A percentile compares a stretch with the other conserved stretches of the same genome.
phyloP scores from a whole-genome alignment of 2,329 filamentous ascomycete species.

The Teratosphaeriaceae sp. region DNA sequence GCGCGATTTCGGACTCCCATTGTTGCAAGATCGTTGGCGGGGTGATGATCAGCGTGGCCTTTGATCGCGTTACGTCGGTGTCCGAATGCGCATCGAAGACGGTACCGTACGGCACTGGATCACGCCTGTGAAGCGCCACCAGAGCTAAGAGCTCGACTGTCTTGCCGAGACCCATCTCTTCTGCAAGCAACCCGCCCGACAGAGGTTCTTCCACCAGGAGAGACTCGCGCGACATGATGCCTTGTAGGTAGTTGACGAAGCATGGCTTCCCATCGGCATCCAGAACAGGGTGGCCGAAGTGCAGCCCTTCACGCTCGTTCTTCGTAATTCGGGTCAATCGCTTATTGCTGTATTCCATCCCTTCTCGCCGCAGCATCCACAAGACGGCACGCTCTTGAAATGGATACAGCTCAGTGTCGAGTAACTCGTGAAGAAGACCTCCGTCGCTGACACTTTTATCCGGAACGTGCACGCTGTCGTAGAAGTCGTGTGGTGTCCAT shows the following conservation, averaged over 20 bases:
- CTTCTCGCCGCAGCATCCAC: slow-evolving; percentile 65
- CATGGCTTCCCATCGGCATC: slow-evolving; percentile 45
- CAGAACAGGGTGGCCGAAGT: slow-evolving; percentile 18
- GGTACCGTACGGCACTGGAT: slow-evolving; percentile 20
- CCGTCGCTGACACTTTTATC: slow-evolving; percentile 29
- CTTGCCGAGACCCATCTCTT: slow-evolving; percentile 81
- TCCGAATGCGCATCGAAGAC: slow-evolving; percentile 34
- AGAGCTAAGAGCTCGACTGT: slow-evolving; percentile 69
- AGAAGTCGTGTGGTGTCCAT: slow-evolving; percentile 56
- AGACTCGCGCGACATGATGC: slow-evolving; percentile 39
- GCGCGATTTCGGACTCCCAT: slow-evolving; percentile 54
- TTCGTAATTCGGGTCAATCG: neutral
- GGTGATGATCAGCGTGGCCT: slow-evolving; percentile 57
- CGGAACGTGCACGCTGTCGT: slow-evolving; percentile 61
- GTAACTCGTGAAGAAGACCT: slow-evolving; percentile 13
- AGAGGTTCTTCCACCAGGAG: slow-evolving; percentile 35
- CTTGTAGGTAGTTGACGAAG: slow-evolving; percentile 58
- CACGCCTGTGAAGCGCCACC: slow-evolving; percentile 55
- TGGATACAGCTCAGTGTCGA: slow-evolving; percentile 50
- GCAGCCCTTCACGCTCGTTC: neutral
- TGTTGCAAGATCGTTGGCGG: slow-evolving; percentile 56
- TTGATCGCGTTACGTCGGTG: slow-evolving; percentile 43
- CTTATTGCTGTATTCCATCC: slow-evolving; percentile 40
- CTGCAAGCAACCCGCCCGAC: slow-evolving; percentile 61
- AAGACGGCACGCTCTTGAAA: slow-evolving; percentile 65